Evolutionary conservation across 2,329 filamentous ascomycete genomes (phyloP).

Genomic region (Aspergillus arachidicola): DNA sequence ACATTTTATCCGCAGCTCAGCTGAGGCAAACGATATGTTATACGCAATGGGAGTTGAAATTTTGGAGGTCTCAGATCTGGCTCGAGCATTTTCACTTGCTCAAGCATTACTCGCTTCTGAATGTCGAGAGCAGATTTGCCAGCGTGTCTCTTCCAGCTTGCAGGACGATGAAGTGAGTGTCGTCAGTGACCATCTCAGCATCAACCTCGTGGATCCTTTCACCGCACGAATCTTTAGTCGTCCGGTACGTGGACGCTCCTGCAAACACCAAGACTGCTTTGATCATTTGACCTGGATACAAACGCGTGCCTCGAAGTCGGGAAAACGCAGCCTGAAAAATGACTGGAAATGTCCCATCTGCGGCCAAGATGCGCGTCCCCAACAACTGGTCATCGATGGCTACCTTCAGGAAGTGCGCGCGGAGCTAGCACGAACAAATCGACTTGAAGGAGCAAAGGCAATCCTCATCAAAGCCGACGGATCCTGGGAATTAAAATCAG

Average conservation of each 20-base stretch:
- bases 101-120: conserved; percentile 48
- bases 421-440: conserved; percentile 53
- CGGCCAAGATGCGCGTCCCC: conserved; percentile 72
- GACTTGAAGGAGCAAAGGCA: conserved; percentile 56
- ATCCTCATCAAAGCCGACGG: conserved; percentile 68
- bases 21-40: conserved; percentile 35
- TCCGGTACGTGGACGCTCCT: conserved; percentile 71
- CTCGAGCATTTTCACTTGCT: conserved; percentile 42
- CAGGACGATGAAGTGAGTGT: conserved; percentile 65
- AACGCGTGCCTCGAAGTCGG: conserved; percentile 57
- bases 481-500: conserved; percentile 60
- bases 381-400: conserved; percentile 69
- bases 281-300: conserved; percentile 80
- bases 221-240: conserved; percentile 64
- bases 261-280: conserved; percentile 84
- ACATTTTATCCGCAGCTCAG: conserved; percentile 43
- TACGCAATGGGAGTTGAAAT: conserved; percentile 72
- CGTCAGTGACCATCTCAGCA: conserved; percentile 58
- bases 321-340: conserved; percentile 46
- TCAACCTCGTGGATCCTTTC: conserved; percentile 70
- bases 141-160: conserved; percentile 45
- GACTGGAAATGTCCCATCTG: conserved; percentile 90
- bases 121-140: conserved; percentile 62
- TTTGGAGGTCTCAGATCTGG: conserved; percentile 57
- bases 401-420: conserved; percentile 68